Percentiles rank a stretch among this genome's conserved stretches.
These are phyloP conservation scores for Xerocomellus dryophilus DNA, from an alignment of 768 basidiomycete genomes.

Conservation along the genomic window DNA sequence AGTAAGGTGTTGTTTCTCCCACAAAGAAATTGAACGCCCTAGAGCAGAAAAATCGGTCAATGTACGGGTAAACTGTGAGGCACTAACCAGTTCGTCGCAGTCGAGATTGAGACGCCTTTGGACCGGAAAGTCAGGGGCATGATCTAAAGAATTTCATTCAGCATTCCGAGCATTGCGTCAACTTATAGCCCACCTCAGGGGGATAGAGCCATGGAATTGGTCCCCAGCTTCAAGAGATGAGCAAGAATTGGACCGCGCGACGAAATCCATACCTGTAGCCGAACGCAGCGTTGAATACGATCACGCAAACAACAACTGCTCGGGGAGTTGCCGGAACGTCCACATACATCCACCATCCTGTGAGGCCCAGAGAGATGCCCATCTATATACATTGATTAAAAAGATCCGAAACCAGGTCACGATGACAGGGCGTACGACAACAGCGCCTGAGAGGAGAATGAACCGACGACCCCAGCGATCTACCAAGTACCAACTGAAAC, in stretches of 20 bases:
- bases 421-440: conserved; percentile 50
- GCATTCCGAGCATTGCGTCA: neutral
- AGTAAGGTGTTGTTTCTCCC: conserved; percentile 79
- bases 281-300: conserved; percentile 91
- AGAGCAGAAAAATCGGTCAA: conserved; percentile 10
- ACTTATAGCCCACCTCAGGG: conserved; percentile 56
- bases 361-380: conserved; percentile 73
- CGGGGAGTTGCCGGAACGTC: conserved; percentile 82
- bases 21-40: conserved; percentile 88
- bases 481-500: conserved; percentile 83
- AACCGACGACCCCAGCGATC: conserved; percentile 87
- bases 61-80: neutral
- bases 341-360: conserved; percentile 93
- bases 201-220: conserved; percentile 87
- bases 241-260: neutral
- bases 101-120: conserved; percentile 94
- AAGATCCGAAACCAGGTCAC: neutral
- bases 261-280: conserved; percentile 63
- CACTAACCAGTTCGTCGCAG: conserved; percentile 71
- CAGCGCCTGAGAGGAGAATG: conserved; percentile 84
- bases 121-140: conserved; percentile 87
- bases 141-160: conserved; percentile 49
- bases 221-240: conserved; percentile 56
- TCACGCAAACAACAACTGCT: conserved; percentile 84
- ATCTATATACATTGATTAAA: conserved; percentile 47